Evolutionary conservation across 306 rosid genomes (phyloP).

Genomic region (Gillenia trifoliata): DNA sequence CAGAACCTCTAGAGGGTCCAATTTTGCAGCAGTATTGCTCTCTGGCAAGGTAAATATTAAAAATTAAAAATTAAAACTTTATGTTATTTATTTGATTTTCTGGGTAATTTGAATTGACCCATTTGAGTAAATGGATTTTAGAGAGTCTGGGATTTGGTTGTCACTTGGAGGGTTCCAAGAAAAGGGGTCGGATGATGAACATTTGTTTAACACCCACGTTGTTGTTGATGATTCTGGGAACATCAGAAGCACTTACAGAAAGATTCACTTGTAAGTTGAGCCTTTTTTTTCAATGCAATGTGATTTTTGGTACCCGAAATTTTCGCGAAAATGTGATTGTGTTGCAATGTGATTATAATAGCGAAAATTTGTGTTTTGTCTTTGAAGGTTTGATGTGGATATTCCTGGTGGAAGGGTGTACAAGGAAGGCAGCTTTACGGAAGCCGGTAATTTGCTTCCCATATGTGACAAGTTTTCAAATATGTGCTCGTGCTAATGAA

Average conservation of each 20-base stretch:
- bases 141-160: slow-evolving; percentile 91
- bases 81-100: not conserved
- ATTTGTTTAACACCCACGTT: slow-evolving; percentile 75
- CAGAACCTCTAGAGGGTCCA: slow-evolving; percentile 77
- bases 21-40: slow-evolving; percentile 67
- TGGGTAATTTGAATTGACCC: not conserved
- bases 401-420: slow-evolving; percentile 89
- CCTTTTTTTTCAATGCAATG: slow-evolving; percentile 5
- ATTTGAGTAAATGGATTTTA: slow-evolving; percentile 31
- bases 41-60: slow-evolving; percentile 61
- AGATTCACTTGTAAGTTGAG: slow-evolving; percentile 91
- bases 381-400: slow-evolving; percentile 86
- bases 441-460: slow-evolving; percentile 50
- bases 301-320: not conserved
- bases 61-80: not conserved
- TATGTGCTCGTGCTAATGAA: not conserved
- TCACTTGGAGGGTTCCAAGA: slow-evolving; percentile 98
- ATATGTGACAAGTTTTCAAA: not conserved
- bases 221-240: slow-evolving; percentile 77
- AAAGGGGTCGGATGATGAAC: slow-evolving; percentile 70
- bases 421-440: slow-evolving; percentile 80
- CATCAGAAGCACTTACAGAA: slow-evolving; percentile 63
- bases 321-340: not conserved
- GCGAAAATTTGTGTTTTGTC: slow-evolving; percentile 11
- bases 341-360: not conserved